A percentile compares a stretch with the other conserved stretches of the same genome.
Conservation (phyloP, 805 yeast genomes). For the Suhomyces emberorum region DNA sequence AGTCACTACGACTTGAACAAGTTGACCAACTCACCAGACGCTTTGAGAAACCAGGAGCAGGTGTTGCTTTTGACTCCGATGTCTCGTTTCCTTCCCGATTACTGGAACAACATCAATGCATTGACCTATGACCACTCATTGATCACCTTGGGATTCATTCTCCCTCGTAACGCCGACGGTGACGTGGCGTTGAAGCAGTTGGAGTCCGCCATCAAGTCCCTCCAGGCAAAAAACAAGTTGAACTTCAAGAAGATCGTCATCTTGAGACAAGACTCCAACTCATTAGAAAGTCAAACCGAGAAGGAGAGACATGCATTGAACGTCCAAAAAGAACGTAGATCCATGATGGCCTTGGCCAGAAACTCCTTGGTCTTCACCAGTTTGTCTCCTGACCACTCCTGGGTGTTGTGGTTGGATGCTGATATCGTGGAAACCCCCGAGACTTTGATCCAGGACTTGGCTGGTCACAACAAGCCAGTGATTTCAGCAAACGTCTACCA, state of each 20-base stretch:
- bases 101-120: constrained; percentile 80
- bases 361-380: constrained; percentile 89
- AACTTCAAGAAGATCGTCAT: constrained; percentile 83
- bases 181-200: constrained; percentile 70
- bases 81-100: constrained; percentile 77
- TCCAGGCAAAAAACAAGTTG: constrained; percentile 58
- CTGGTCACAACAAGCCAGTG: constrained; percentile 80
- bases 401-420: constrained; percentile 97
- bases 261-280: constrained; percentile 83
- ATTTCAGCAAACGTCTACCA: constrained; percentile 93
- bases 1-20: constrained; percentile 82
- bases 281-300: constrained; percentile 71
- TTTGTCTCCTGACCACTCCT: constrained; percentile 81
- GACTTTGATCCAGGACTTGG: constrained; percentile 81
- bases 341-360: constrained; percentile 91
- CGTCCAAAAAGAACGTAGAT: constrained; percentile 85
- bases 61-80: constrained; percentile 87
- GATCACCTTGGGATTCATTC: constrained; percentile 85
- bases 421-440: constrained; percentile 89
- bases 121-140: constrained; percentile 81
- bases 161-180: constrained; percentile 81
- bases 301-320: constrained; percentile 85
- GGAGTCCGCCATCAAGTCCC: constrained; percentile 69
- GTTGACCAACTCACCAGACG: constrained; percentile 66
- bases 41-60: constrained; percentile 74